phyloP scores from a whole-genome alignment of 2,329 filamentous ascomycete species.

The Phaeosphaeriaceae sp. region DNA sequence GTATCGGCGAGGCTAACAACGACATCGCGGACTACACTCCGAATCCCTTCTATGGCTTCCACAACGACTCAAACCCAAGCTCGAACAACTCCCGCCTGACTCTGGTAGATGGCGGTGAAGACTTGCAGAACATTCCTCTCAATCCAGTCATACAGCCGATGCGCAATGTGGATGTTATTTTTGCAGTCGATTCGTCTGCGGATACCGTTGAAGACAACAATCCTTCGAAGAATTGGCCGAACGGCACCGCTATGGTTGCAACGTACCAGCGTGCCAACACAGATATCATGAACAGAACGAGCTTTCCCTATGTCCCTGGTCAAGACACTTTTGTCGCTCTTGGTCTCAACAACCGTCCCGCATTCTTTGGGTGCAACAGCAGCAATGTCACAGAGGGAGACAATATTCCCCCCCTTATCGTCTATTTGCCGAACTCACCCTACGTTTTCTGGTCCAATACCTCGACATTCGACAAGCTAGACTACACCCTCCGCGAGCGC shows the following conservation, averaged over 20 bases:
- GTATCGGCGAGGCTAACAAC: slow-evolving; percentile 65
- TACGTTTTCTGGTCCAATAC: slow-evolving; percentile 80
- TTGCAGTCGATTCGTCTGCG: slow-evolving; percentile 79
- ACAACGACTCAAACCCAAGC: slow-evolving; percentile 65
- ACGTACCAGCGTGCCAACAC: slow-evolving; percentile 73
- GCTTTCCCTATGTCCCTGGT: slow-evolving; percentile 76
- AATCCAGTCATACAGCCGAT: slow-evolving; percentile 77
- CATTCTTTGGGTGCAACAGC: slow-evolving; percentile 80
- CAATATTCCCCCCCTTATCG: slow-evolving; percentile 69
- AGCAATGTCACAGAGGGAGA: slow-evolving; percentile 64
- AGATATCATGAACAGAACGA: slow-evolving; percentile 68
- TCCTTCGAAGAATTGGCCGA: slow-evolving; percentile 68
- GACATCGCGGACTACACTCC: slow-evolving; percentile 78
- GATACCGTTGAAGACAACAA: slow-evolving; percentile 62
- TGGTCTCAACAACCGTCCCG: slow-evolving; percentile 74
- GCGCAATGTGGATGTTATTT: slow-evolving; percentile 80
- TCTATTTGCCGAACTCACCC: slow-evolving; percentile 88
- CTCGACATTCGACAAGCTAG: slow-evolving; percentile 71
- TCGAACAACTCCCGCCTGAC: slow-evolving; percentile 64
- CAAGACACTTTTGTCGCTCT: slow-evolving; percentile 80
- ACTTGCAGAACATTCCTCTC: slow-evolving; percentile 79
- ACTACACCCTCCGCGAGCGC: slow-evolving; percentile 70
- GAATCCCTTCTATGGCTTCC: slow-evolving; percentile 77
- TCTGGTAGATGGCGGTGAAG: slow-evolving; percentile 80
- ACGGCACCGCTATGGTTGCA: slow-evolving; percentile 75